Conservation (phyloP, 805 yeast species). For the Monosporozyma aerobia region DNA sequence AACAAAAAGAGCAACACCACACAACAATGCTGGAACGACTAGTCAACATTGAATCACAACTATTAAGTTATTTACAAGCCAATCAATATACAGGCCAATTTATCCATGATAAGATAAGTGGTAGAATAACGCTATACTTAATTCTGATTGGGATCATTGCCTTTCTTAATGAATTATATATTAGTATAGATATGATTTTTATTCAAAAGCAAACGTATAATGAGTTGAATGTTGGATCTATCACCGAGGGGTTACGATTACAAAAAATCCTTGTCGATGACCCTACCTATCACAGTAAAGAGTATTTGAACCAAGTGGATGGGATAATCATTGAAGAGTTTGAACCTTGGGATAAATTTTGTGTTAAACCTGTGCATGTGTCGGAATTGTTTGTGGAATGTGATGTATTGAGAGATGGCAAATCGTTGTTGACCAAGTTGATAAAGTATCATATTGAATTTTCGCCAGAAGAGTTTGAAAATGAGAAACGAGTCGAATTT, state of each 20-base stretch:
- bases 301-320: constrained; percentile 24
- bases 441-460: constrained; percentile 64
- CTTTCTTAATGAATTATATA: constrained; percentile 26
- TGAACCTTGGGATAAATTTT: constrained; percentile 49
- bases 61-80: constrained; percentile 11
- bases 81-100: constrained; percentile 17
- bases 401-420: constrained; percentile 28
- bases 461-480: constrained; percentile 69
- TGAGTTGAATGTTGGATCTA: constrained; percentile 23
- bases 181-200: constrained; percentile 28
- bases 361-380: constrained; percentile 70
- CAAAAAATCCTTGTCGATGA: constrained; percentile 26
- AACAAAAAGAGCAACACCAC: background rate
- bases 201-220: constrained; percentile 27
- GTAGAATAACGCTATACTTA: constrained; percentile 28
- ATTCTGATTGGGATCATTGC: constrained; percentile 27
- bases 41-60: constrained; percentile 14
- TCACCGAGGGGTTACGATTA: constrained; percentile 24
- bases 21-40: constrained; percentile 6
- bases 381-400: constrained; percentile 59
- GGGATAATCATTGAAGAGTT: constrained; percentile 30
- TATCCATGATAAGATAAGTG: constrained; percentile 23
- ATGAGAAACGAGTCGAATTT: constrained; percentile 48
- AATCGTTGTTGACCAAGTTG: constrained; percentile 27
- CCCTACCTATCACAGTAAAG: constrained; percentile 25